Evolutionary conservation across 495 filamentous ascomycete species (phyloP).

Genomic region (Penicillium steckii): DNA sequence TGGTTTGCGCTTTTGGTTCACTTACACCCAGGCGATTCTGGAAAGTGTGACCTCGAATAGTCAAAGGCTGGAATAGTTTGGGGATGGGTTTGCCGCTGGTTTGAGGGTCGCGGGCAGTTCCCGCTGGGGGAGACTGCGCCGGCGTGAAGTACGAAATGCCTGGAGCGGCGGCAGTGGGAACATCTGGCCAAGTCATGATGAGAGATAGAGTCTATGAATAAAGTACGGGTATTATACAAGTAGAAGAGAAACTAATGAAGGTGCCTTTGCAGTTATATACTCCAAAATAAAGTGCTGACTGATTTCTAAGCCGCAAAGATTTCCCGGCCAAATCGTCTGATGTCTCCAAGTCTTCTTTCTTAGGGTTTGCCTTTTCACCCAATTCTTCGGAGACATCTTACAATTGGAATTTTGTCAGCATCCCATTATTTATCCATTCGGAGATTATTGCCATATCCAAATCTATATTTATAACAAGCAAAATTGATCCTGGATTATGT

Average conservation of each 20-base stretch:
- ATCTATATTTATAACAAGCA: too few species aligned
- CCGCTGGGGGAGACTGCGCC: slow-evolving; percentile 60
- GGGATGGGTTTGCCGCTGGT: slow-evolving; percentile 54
- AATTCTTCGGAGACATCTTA: background rate
- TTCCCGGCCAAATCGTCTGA: too few species aligned
- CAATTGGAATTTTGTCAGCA: too few species aligned
- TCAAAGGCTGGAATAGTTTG: slow-evolving; percentile 68
- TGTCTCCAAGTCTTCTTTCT: background rate
- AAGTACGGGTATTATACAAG: background rate
- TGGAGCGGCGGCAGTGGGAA: slow-evolving; percentile 41
- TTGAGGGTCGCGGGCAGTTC: slow-evolving; percentile 62
- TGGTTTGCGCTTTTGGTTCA: background rate
- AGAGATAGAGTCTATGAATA: background rate
- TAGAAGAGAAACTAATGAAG: background rate
- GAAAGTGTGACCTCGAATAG: slow-evolving; percentile 55
- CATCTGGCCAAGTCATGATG: slow-evolving; percentile 35
- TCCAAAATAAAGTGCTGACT: too few species aligned
- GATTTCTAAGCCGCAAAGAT: slow-evolving; percentile 21
- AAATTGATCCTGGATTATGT: too few species aligned
- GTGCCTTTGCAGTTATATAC: slow-evolving; percentile 1
- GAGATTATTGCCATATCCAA: too few species aligned
- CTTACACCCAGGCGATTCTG: slow-evolving; percentile 61
- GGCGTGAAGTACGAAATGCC: slow-evolving; percentile 71
- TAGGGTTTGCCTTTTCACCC: background rate
- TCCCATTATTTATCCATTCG: too few species aligned